These are phyloP conservation scores for apple (Malus domestica) DNA, from an alignment of 306 rosid genomes.

Conservation along the genomic window ASM211411v1 NC_041800.1:1696001-1696500, in stretches of 20 bases:
- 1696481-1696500: conserved; percentile 81
- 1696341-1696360: not conserved
- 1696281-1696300: conserved; percentile 58
- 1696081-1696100: not conserved
- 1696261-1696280: conserved; percentile 57
- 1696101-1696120: not conserved
- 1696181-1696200: conserved; percentile 97
- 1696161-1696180: conserved; percentile 89
- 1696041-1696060: conserved; percentile 84
- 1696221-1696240: conserved; percentile 71
- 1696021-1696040: conserved; percentile 88
- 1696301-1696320: conserved; percentile 33
- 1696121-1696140: not conserved
- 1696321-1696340: not conserved
- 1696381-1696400: not conserved
- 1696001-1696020: conserved; percentile 57
- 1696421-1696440: too few species aligned
- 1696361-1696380: not conserved
- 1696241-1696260: conserved; percentile 80
- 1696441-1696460: not conserved
- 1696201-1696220: conserved; percentile 92
- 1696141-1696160: conserved; percentile 18
- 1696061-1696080: conserved; percentile 76
- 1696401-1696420: not conserved
- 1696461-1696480: conserved; percentile 46